A percentile compares a stretch with the other conserved stretches of the same genome.
Conservation (phyloP, 1,139 yeast species). For the Candida dubliniensis region DNA sequence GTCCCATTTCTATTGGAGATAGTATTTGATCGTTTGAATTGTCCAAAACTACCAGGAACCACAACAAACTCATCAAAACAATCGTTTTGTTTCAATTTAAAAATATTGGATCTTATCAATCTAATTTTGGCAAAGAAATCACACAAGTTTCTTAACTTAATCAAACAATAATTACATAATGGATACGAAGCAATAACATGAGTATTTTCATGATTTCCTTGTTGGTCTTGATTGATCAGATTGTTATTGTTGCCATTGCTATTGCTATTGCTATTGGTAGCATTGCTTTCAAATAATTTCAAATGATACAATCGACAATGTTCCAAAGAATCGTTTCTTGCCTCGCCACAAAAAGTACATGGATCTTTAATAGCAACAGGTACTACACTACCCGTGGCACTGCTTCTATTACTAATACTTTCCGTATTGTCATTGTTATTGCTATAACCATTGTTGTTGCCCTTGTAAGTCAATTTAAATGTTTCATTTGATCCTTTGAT, state of each 20-base stretch:
- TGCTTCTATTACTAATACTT: too few relatives aligned
- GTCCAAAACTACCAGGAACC: slow-evolving; percentile 6
- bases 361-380: slow-evolving; percentile 77
- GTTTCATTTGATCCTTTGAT: slow-evolving; percentile 80
- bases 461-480: slow-evolving; percentile 40
- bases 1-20: neutral
- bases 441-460: slow-evolving; percentile 4
- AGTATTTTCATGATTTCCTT: slow-evolving; percentile 15
- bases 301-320: slow-evolving; percentile 77
- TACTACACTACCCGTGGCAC: slow-evolving; percentile 15
- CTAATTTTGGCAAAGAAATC: slow-evolving; percentile 76
- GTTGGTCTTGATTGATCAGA: too few relatives aligned
- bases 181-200: slow-evolving; percentile 51
- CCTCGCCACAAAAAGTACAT: slow-evolving; percentile 83
- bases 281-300: slow-evolving; percentile 35
- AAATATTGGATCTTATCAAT: slow-evolving; percentile 54
- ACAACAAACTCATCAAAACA: slow-evolving; percentile 23
- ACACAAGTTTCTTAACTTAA: slow-evolving; percentile 75
- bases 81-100: slow-evolving; percentile 30
- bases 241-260: slow-evolving; percentile 11
- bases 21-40: slow-evolving; percentile 12
- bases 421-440: neutral
- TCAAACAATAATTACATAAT: slow-evolving; percentile 81
- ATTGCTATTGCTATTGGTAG: slow-evolving; percentile 14
- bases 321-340: slow-evolving; percentile 63